Conservation (phyloP, 306 rosid species). For the Canavalia ensiformis region DNA sequence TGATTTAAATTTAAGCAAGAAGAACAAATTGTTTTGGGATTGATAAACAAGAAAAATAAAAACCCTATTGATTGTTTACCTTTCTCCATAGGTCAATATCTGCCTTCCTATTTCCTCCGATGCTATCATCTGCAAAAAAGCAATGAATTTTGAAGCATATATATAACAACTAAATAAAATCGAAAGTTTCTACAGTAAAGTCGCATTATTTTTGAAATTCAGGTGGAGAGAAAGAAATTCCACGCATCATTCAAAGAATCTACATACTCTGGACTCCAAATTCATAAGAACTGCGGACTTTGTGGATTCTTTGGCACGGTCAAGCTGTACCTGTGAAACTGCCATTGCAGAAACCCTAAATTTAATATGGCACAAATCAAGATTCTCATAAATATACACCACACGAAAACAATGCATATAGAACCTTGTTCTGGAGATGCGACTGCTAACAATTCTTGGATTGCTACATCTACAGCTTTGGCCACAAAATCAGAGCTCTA, state of each 20-base stretch:
- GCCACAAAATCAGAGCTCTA: constrained; percentile 73
- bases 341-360: constrained; percentile 41
- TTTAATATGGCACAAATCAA: background rate
- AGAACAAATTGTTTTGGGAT: background rate
- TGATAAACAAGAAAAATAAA: background rate
- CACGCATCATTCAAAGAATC: background rate
- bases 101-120: constrained; percentile 88
- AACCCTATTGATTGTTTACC: constrained; percentile 52
- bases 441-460: constrained; percentile 67
- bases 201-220: background rate
- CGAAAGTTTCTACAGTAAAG: background rate
- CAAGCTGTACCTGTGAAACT: constrained; percentile 77
- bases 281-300: constrained; percentile 87
- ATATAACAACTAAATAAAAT: constrained; percentile 13
- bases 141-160: background rate
- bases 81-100: constrained; percentile 82
- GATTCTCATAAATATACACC: background rate
- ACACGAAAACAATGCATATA: background rate
- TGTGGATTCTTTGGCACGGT: constrained; percentile 80
- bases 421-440: constrained; percentile 87
- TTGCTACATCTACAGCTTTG: constrained; percentile 73
- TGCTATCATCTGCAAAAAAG: constrained; percentile 67
- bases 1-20: background rate
- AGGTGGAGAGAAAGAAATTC: background rate
- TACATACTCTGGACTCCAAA: constrained; percentile 75